Evolutionary conservation across 225 moss, liverwort and hornwort genomes (phyloP), one percentile per base, ranked within the genome.

Genomic region (Bryoerythrophyllum caledonicum): DNA sequence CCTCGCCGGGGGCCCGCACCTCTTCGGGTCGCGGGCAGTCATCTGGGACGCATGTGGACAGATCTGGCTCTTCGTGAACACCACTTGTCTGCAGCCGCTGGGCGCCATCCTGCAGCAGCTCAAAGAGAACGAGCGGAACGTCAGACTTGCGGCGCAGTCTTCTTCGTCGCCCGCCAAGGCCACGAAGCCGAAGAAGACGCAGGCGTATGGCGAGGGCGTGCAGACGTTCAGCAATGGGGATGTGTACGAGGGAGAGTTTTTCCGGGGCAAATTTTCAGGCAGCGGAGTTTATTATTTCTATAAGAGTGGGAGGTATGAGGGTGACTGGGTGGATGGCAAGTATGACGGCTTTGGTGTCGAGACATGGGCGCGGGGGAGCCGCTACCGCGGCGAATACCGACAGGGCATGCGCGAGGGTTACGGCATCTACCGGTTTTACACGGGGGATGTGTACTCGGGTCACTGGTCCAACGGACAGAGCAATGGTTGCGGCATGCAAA

Each of bases 401-500:
- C 93, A 87, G 66, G 93, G 95, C 27, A 86, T 93, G 85, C 88
- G 93, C 78, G 89, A 91, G 80, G 95, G 95, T 15, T 90, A 90
- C 71, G 95, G 95, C 74, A 86, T 91, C 54, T 96, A 96, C 77
- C 90, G 95, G 24, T 96, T 96, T 69, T 96, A 96, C 75, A 96
- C 93, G 35, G 93, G 95, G 68, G 93, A 96, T 86, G 86, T 96
- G 3, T 96, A 96, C 80, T 96, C 91, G 26, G 96, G 96, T 9
- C 90, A 91, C 58, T 96, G 96, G 93, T 96, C 90, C 16, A 96
- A 93, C 80, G 93, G 96, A 14, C 96, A 96, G 82, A 96, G 93
- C 78, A 87, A 96, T 71, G 96, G 95, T 25, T 91, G 78, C 46
- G 95, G 95, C 43, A 93, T 90, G 67, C 95, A 95, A 82, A 95